Evolutionary conservation across 805 yeast genomes (phyloP), one percentile per base, ranked within the genome.

Genomic region (Candida sphagnicola): DNA sequence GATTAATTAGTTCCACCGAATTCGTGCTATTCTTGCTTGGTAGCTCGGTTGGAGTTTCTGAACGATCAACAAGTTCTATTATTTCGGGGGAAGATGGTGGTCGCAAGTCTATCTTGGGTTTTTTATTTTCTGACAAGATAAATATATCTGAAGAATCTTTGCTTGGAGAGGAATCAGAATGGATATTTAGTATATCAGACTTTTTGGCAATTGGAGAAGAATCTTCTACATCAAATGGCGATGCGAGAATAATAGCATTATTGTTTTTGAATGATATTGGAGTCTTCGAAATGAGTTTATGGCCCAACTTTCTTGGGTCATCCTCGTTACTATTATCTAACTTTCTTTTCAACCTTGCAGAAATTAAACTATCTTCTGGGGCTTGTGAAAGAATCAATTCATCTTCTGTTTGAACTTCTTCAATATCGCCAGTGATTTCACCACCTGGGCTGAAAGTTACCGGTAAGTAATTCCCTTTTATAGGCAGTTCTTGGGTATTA

Each of bases 201-300:
- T 38, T 35, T 19, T 50, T 42, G n/a, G 49, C 39, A 4, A 47
- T 41, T 1, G 59, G 60, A 12, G 60, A 55, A 2, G 57, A 48
- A 19, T 54, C 59, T 16, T 49, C 54, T 16, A 49, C 40, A 21
- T 45, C 58, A 34, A 40, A 37, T 2, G 50, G 43, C 1, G 52
- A 49, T 8, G 45, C 44, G n/a, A 18, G 6, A 5, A 4, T 5
- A 19, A 28, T 13, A 10, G 13, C 17, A 33, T 23, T 33, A 8
- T 18, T 11, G 18, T 33, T 33, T 8, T 31, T 16, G 11, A 31
- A 4, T 8, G 13, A n/a, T 17, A 33, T 31, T 6, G 34, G 18
- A 11, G 28, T 14, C 23, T 23, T 23, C n/a, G 28, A 16, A 2
- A 19, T 14, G 10, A 19, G 14, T 26, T 16, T 6, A 15, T 18